Evolutionary conservation across 116 monocot species (phyloP), one percentile per base, ranked within the genome.

Genomic region (Dioscorea cayenensis): DNA sequence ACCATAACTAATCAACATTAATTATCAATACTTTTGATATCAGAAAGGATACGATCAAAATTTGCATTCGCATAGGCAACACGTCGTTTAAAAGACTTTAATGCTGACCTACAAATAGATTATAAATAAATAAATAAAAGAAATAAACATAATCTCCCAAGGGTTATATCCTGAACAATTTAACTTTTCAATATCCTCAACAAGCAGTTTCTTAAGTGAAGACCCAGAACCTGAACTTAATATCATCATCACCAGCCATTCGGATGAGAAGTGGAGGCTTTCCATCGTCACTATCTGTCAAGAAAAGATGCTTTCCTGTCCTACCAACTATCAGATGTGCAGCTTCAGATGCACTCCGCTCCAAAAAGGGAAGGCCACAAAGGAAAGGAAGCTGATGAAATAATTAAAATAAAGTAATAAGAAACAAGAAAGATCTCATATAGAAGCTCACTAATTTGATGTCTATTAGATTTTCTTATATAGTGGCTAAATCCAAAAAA

Each of bases 241-340:
- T 81, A 70, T 89, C 84, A 61, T 79, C 86, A 70, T 97, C 88
- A 61, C 74, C 74, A 66, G 76, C 86, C 97, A 97, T 97, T 55
- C 83, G 88, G 21, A 86, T 76, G 25, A 97, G 84, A 81, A 95
- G 90, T 38, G 97, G 96, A 51, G 77, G 78, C 67, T 71, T 82
- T 55, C 83, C 88, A 12, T 81, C 82, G 79, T 90, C 90, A 73
- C 58, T 73, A 70, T 97, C 97, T 29, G 80, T 86, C 25, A 97
- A 88, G 77, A 88, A 93, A 22, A 97, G 83, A 79, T 97, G 97
- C 51, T 80, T 92, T 29, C 97, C 97, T 12, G 97, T 90, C 77
- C 83, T 86, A 36, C 97, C 97, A 71, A 90, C 79, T 60, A 93
- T 75, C 64, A 82, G 76, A 82, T 95, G 95, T 50, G 90, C 92